These are phyloP conservation scores for Dendrobium catenatum DNA, from an alignment of 106 monocot species.

Conservation along the genomic window DNA sequence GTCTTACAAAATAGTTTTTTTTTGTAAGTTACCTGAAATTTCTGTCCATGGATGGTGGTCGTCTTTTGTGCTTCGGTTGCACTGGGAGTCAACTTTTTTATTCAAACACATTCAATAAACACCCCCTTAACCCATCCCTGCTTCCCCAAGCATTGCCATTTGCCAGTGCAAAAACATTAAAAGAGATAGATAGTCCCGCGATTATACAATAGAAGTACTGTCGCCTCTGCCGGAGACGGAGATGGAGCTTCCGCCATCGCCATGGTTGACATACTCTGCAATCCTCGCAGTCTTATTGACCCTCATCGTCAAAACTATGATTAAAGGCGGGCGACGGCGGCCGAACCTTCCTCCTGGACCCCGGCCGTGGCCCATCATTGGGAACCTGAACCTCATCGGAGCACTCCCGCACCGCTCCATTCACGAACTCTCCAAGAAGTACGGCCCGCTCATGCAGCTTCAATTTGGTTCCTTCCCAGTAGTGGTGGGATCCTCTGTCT, in stretches of 20 bases:
- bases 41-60: too few relatives aligned
- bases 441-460: slow-evolving; percentile 44
- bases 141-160: too few relatives aligned
- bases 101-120: too few relatives aligned
- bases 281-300: slow-evolving; percentile 5
- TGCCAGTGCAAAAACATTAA: too few relatives aligned
- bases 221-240: not conserved
- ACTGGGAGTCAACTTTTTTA: too few relatives aligned
- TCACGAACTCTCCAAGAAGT: slow-evolving; percentile 12
- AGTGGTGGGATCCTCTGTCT: slow-evolving; percentile 27
- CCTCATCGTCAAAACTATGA: slow-evolving; percentile 3
- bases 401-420: slow-evolving; percentile 37
- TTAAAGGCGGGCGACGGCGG: not conserved
- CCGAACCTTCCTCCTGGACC: slow-evolving; percentile 49
- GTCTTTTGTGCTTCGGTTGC: too few relatives aligned
- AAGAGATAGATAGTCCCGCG: too few relatives aligned
- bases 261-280: slow-evolving; percentile 8
- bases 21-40: too few relatives aligned
- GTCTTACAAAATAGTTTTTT: too few relatives aligned
- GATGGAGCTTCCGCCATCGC: slow-evolving; percentile 1
- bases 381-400: slow-evolving; percentile 52
- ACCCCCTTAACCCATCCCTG: too few relatives aligned
- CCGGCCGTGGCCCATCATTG: slow-evolving; percentile 47
- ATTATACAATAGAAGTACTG: too few relatives aligned
- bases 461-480: slow-evolving; percentile 41